Base-by-base conservation (phyloP, 1,284 basidiomycete genomes). In the Sanghuangporus sanghuang region DNA sequence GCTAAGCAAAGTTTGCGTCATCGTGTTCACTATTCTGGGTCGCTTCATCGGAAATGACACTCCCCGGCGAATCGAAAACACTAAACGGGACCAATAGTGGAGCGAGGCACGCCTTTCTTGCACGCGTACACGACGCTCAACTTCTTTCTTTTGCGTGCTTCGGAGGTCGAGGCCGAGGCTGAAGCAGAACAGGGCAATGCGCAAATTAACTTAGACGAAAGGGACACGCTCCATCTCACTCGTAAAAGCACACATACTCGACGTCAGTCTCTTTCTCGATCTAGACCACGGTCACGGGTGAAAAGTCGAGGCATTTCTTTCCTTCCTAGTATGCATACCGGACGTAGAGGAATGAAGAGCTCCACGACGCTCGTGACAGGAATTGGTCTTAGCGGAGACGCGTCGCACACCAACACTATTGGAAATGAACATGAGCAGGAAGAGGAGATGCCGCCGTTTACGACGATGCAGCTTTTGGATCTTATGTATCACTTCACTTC, bases 81-180 rank as follows among this genome's bases (percentile, higher is more conserved):
- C 44, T 9, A 12, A 3, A 18, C 16, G 18, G 9, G 8, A 4
- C 56, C 23, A 59, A 36, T 68, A 89, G 89, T 90, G 71, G 86
- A 85, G 68, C 85, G 86, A 69, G 84, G 85, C 64, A 89, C 87
- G 0, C 86, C 88, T 69, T 91, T 90, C 74, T 79, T 90, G 39
- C 89, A 92, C 75, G 89, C 90, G 0, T 87, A 89, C 66, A 81
- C 87, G 5, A 77, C 86, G 5, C 81, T 88, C 60, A 91, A 90
- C 67, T 80, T 90, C 18, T 89, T 88, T 69, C 87, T 87, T 72
- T 87, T 89, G 63, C 89, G 87, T 69, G 86, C 87, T 3, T 85
- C 87, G 0, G 87, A 90, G 73, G 71, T 71, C 63, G 69, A 71
- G 70, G 70, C 6, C 70, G 74, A 65, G 67, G 69, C 64, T 67